Base-by-base conservation (phyloP, 495 filamentous ascomycete genomes). In the Penicillium cataractarum region DNA sequence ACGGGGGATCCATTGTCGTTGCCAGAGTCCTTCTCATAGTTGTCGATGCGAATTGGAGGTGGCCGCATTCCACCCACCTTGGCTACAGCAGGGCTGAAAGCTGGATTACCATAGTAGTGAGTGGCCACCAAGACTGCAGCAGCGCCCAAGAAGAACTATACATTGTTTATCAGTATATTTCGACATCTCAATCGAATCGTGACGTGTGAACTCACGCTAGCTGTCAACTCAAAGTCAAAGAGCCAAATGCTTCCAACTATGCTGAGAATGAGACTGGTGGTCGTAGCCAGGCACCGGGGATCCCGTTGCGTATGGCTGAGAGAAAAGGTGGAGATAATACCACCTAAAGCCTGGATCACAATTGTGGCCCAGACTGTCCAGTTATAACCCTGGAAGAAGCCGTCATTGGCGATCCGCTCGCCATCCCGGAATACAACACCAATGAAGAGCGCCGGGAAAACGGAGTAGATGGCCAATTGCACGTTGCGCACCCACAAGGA, bases 381-480 rank as follows among this genome's bases (percentile, higher is more conserved):
- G 74, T 94, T 97, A 78, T 98, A 99, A 8, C 95, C 95, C 21
- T 89, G 89, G 69, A 98, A 97, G 74, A 98, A 92, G 6, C 95
- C 93, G 66, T 90, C 84, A 71, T 87, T 85, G 22, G 89, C 84
- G 59, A 99, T 93, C 57, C 89, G 86, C 58, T 87, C 85, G 12
- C 95, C 95, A 68, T 99, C 95, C 57, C 90, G 89, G 69, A 90
- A 88, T 4, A 96, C 76, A 6, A 99, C 89, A 0, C 93, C 94
- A 60, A 96, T 83, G 63, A 97, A 87, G 0, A 97, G 78, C 2
- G 93, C 91, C 0, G 92, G 89, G 65, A 97, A 91, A 6, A 97
- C 78, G 5, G 92, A 96, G 76, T 96, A 97, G 67, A 97, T 88
- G 0, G 92, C 90, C 26, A 98, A 82, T 74, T 99, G 95, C 55